These are phyloP conservation scores for Coniochaeta hoffmannii DNA, from an alignment of 2,329 filamentous ascomycete species.

Conservation along the genomic window DNA sequence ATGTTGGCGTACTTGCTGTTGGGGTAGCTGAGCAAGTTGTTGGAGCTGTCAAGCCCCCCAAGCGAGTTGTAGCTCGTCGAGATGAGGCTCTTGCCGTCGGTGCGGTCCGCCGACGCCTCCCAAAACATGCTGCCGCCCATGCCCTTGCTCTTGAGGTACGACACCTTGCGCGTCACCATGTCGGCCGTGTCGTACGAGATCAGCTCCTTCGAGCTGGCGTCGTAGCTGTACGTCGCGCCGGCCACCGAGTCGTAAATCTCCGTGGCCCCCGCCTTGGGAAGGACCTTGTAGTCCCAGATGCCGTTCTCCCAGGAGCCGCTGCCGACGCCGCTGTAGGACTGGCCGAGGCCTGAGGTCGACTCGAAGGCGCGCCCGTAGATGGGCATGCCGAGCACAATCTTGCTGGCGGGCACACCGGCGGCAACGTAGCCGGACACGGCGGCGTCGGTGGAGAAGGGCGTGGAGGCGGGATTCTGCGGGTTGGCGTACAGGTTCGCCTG, in stretches of 20 bases:
- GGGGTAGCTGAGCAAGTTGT: slow-evolving; percentile 45
- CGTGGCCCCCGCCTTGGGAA: slow-evolving; percentile 54
- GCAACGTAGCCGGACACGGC: slow-evolving; percentile 60
- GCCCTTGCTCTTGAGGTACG: slow-evolving; percentile 53
- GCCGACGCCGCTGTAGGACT: slow-evolving; percentile 56
- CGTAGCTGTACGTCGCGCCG: slow-evolving; percentile 66
- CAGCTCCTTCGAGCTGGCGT: slow-evolving; percentile 50
- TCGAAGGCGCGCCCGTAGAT: slow-evolving; percentile 70
- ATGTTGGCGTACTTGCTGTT: slow-evolving; percentile 50
- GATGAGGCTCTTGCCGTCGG: slow-evolving; percentile 54
- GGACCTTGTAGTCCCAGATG: slow-evolving; percentile 73
- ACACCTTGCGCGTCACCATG: slow-evolving; percentile 54
- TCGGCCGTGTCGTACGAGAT: slow-evolving; percentile 64
- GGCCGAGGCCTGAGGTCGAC: slow-evolving; percentile 57
- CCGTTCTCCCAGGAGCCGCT: slow-evolving; percentile 65
- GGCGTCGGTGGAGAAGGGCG: slow-evolving; percentile 61
- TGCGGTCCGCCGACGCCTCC: slow-evolving; percentile 67
- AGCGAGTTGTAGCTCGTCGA: slow-evolving; percentile 31
- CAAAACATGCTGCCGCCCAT: slow-evolving; percentile 82
- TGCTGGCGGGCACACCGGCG: slow-evolving; percentile 53
- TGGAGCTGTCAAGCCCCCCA: slow-evolving; percentile 35
- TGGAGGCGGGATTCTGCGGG: slow-evolving; percentile 43
- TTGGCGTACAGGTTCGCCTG: slow-evolving; percentile 63
- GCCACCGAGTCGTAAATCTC: slow-evolving; percentile 50
- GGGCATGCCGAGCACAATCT: slow-evolving; percentile 73